Conservation (phyloP, 2,329 filamentous ascomycete species). For the Dactylellina cionopaga region DNA sequence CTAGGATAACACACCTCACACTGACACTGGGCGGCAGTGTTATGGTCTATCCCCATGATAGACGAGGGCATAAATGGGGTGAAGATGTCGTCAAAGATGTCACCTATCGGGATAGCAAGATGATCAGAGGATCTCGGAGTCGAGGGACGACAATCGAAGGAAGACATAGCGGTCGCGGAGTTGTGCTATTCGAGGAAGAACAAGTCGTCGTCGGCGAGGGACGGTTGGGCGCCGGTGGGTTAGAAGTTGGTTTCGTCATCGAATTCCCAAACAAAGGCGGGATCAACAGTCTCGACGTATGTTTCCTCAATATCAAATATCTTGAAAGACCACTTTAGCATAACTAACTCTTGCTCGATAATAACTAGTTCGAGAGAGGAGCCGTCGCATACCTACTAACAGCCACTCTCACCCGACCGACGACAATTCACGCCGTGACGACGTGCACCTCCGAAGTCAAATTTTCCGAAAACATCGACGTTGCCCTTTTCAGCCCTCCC, state of each 20-base stretch:
- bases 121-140: constrained; percentile 58
- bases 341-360: constrained; percentile 7
- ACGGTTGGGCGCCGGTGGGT: constrained; percentile 76
- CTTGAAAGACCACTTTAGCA: constrained; percentile 20
- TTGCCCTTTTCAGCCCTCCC: constrained; percentile 77
- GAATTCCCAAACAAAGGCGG: constrained; percentile 71
- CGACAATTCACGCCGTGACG: constrained; percentile 80
- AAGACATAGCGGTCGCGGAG: constrained; percentile 78
- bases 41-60: constrained; percentile 76
- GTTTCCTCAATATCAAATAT: constrained; percentile 59
- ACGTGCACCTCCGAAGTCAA: constrained; percentile 83
- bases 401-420: constrained; percentile 87
- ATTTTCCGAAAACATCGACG: constrained; percentile 83
- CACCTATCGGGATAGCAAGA: constrained; percentile 60
- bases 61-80: constrained; percentile 64
- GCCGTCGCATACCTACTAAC: constrained; percentile 92
- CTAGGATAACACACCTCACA: constrained; percentile 81
- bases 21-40: constrained; percentile 81
- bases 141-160: constrained; percentile 64
- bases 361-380: constrained; percentile 85
- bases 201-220: constrained; percentile 81
- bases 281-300: constrained; percentile 94
- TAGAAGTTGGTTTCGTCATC: constrained; percentile 81
- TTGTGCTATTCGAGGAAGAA: constrained; percentile 85
- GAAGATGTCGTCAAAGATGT: constrained; percentile 64